Percentiles rank a stretch among this genome's conserved stretches.
Evolutionary conservation across 2,329 filamentous ascomycete species (phyloP).

Genomic region (Ceratocystis alfenasii): DNA sequence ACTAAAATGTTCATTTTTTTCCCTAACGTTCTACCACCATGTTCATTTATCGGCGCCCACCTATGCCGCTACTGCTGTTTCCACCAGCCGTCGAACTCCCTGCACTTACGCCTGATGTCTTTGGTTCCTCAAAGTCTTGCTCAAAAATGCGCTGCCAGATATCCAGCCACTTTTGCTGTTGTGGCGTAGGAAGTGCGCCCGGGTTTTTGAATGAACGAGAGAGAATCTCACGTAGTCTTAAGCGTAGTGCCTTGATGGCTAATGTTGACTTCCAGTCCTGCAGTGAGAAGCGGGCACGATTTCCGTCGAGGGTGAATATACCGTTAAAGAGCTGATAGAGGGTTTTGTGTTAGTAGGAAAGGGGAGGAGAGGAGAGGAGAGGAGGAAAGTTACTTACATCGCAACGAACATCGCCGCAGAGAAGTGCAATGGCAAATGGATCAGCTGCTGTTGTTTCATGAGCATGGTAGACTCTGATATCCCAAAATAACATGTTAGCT

Average conservation of each 20-base stretch:
- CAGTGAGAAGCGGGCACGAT: slow-evolving; percentile 70
- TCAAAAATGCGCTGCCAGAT: slow-evolving; percentile 59
- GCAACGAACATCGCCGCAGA: slow-evolving; percentile 81
- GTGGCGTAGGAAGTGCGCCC: slow-evolving; percentile 48
- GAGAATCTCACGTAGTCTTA: slow-evolving; percentile 62
- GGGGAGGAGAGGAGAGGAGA: not conserved
- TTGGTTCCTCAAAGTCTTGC: slow-evolving; percentile 20
- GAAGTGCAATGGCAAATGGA: slow-evolving; percentile 67
- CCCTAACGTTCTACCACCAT: not conserved
- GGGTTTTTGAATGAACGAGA: slow-evolving; percentile 57
- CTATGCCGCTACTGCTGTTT: not conserved
- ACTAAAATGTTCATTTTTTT: not conserved
- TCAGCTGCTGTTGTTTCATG: slow-evolving; percentile 76
- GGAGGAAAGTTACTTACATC: slow-evolving; percentile 43
- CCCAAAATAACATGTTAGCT: not conserved
- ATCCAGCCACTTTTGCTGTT: slow-evolving; percentile 62
- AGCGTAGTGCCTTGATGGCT: slow-evolving; percentile 70
- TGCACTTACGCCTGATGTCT: not conserved
- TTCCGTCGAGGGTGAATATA: slow-evolving; percentile 75
- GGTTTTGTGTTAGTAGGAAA: slow-evolving; percentile 6
- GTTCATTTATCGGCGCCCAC: not conserved
- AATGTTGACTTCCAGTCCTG: slow-evolving; percentile 84
- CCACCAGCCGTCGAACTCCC: not conserved
- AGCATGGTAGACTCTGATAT: slow-evolving; percentile 65
- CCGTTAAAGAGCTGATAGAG: slow-evolving; percentile 62